phyloP scores from a whole-genome alignment of 1,139 yeast species.

The Candida sp. region DNA sequence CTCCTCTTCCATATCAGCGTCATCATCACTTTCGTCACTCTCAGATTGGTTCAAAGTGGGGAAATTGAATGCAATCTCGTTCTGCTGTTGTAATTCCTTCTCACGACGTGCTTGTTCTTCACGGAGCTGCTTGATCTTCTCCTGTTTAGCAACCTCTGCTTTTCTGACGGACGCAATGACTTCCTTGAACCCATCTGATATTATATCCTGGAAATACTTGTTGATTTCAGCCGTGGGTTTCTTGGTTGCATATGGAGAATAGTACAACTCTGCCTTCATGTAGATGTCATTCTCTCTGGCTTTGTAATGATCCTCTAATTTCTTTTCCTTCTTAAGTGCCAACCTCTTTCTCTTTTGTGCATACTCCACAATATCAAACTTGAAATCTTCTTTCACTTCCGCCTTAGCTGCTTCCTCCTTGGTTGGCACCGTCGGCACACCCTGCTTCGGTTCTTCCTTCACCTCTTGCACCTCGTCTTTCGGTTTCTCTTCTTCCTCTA shows the following conservation, averaged over 20 bases:
- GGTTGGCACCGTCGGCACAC: background rate
- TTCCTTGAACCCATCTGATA: constrained; percentile 37
- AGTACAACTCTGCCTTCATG: constrained; percentile 50
- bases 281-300: constrained; percentile 36
- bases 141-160: constrained; percentile 34
- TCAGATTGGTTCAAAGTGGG: constrained; percentile 15
- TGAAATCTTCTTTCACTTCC: constrained; percentile 19
- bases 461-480: background rate
- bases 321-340: constrained; percentile 20
- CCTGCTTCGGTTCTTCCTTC: constrained; percentile 15
- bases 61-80: constrained; percentile 36
- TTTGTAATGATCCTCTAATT: constrained; percentile 15
- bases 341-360: constrained; percentile 49
- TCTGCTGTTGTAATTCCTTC: constrained; percentile 20
- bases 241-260: constrained; percentile 39
- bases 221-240: constrained; percentile 28
- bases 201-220: constrained; percentile 25
- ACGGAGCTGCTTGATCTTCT: constrained; percentile 23
- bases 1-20: constrained; percentile 14
- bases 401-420: background rate
- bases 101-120: constrained; percentile 26
- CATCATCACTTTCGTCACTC: constrained; percentile 17
- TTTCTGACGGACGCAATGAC: constrained; percentile 38
- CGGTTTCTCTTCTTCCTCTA: background rate
- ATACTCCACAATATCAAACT: constrained; percentile 60